Base-by-base conservation (phyloP, 2,329 filamentous ascomycete species). In the Elsinoe fawcettii region DNA sequence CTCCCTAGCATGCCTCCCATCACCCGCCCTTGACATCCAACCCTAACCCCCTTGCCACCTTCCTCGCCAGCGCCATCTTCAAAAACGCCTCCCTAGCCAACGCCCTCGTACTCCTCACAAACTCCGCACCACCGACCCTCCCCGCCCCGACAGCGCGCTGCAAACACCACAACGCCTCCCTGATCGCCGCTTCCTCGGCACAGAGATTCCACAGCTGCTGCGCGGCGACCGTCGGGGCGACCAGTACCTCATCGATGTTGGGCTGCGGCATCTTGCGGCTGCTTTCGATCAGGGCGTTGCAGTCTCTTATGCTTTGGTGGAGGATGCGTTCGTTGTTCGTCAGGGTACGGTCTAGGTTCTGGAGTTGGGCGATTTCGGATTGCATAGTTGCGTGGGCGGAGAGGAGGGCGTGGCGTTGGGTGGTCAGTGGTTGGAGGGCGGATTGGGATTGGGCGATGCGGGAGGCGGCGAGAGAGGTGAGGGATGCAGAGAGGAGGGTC, bases 181-280 rank as follows among this genome's bases (percentile, higher is more conserved):
- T 87, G 49, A 95, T 80, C 2, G 88, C 90, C 63, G 86, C 80
- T 73, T 96, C 92, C 68, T 99, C 93, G 1, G 90, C 90, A 25
- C 91, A 88, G 1, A 95, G 77, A 49, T 85, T 84, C 71, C 97
- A 99, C 20, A 99, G 75, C 75, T 99, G 93, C 63, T 92, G 91
- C 0, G 88, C 89, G 3, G 96, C 93, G 1, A 96, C 86, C 0
- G 90, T 96, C 0, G 92, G 90, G 2, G 91, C 90, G n/a, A 96
- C 89, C 2, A 99, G 77, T 32, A 97, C 80, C 60, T 95, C 90
- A 69, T 99, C 93, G 51, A 97, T 86, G 49, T 85, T 82, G 0
- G 91, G 90, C 1, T 85, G 80, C 39, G 80, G 79, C 51, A 88
- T 83, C 14, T 77, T 77, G 58, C 83, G 80, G n/a, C 88, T 88